Percentiles rank a stretch among this genome's conserved stretches.
Conservation (phyloP, 2,329 filamentous ascomycete genomes). For the Thielaviopsis punctulata region DNA sequence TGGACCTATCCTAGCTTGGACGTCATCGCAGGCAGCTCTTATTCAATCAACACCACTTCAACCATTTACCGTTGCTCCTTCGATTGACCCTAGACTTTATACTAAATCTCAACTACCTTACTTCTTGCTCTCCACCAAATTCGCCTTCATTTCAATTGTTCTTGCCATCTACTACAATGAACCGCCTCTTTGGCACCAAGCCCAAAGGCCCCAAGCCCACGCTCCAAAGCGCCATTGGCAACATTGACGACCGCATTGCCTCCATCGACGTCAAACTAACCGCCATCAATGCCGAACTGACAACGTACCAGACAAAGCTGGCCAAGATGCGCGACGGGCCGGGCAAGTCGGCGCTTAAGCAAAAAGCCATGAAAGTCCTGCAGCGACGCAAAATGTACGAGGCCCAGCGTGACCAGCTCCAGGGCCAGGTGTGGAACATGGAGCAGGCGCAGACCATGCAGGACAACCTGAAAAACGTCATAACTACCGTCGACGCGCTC, state of each 20-base stretch:
- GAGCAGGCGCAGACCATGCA: constrained; percentile 97
- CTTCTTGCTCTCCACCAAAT: neutral
- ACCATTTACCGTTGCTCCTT: neutral
- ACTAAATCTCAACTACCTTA: too few species aligned
- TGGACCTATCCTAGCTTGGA: neutral
- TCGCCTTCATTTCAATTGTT: too few species aligned
- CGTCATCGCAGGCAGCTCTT: neutral
- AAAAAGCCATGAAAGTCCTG: constrained; percentile 86
- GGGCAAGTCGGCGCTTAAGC: constrained; percentile 79
- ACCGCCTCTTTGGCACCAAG: constrained; percentile 85
- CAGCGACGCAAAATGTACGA: constrained; percentile 93
- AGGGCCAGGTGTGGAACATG: constrained; percentile 97
- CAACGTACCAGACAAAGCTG: constrained; percentile 73
- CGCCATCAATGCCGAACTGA: constrained; percentile 76
- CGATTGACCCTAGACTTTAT: too few species aligned
- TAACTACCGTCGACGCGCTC: constrained; percentile 96
- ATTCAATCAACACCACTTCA: neutral
- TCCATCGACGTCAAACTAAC: constrained; percentile 89
- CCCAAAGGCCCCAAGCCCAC: constrained; percentile 78
- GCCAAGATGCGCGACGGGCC: constrained; percentile 89
- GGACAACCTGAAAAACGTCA: constrained; percentile 94
- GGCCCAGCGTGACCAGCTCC: constrained; percentile 78
- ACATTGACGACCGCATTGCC: constrained; percentile 70
- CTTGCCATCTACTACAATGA: constrained; percentile 44
- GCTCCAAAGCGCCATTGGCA: constrained; percentile 64